phyloP scores from a whole-genome alignment of 768 basidiomycete genomes.

The Macrolepiota dolichaula region DNA sequence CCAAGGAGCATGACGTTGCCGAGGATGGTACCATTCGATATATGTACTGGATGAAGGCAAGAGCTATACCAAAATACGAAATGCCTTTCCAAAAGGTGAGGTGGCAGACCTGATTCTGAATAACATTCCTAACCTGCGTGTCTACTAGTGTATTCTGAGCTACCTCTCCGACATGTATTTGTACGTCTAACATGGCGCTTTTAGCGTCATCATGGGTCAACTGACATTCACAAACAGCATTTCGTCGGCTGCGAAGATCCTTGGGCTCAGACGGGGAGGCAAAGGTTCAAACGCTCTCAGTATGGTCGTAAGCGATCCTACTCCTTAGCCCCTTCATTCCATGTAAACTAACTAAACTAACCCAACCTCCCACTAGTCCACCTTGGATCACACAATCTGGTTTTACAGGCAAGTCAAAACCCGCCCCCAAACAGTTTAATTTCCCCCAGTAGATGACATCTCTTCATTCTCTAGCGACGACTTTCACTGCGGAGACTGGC shows the following conservation, averaged over 20 bases:
- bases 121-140: not conserved
- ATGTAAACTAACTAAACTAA: not conserved
- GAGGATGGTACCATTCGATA: conserved; percentile 47
- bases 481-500: conserved; percentile 78
- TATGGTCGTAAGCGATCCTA: conserved; percentile 54
- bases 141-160: conserved; percentile 64
- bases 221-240: conserved; percentile 42
- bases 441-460: not conserved
- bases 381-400: conserved; percentile 76
- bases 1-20: conserved; percentile 36
- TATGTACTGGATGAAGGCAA: conserved; percentile 82
- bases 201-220: not conserved
- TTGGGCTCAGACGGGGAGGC: conserved; percentile 48
- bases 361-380: conserved; percentile 54
- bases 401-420: conserved; percentile 61
- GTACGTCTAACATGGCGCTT: conserved; percentile 36
- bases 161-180: conserved; percentile 80
- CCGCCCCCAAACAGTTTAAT: not conserved
- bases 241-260: conserved; percentile 44
- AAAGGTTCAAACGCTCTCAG: conserved; percentile 47
- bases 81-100: conserved; percentile 74
- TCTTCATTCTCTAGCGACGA: conserved; percentile 43
- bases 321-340: not conserved
- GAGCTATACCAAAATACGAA: conserved; percentile 62
- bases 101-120: not conserved